These are phyloP conservation scores for Trametes versicolor DNA, from an alignment of 1,284 basidiomycete genomes.

Conservation along the genomic window DNA sequence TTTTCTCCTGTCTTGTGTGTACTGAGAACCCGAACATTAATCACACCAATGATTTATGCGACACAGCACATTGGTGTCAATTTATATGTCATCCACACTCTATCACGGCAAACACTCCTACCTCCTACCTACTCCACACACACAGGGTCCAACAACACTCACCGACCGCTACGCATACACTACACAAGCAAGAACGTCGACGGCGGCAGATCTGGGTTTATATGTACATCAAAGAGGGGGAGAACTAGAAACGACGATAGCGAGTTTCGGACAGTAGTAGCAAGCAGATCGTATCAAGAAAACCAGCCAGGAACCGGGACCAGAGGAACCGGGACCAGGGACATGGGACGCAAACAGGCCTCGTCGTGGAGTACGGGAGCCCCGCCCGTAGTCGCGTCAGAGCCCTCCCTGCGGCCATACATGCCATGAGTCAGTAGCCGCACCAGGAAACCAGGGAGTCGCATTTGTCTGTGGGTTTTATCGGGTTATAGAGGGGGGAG, in stretches of 20 bases:
- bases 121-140: not conserved
- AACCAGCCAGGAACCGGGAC: not conserved
- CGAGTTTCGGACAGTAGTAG: not conserved
- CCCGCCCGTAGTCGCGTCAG: not conserved
- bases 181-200: slow-evolving; percentile 9
- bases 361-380: not conserved
- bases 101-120: not conserved
- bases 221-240: slow-evolving; percentile 16
- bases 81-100: slow-evolving; percentile 8
- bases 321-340: not conserved
- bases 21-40: no score
- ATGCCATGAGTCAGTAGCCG: not conserved
- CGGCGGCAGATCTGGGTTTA: slow-evolving; percentile 17
- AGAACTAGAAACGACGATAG: not conserved
- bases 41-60: slow-evolving; percentile 5
- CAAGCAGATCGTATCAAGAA: not conserved
- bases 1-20: not conserved
- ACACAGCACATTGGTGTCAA: slow-evolving; percentile 17
- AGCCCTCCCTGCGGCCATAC: not conserved
- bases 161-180: slow-evolving; percentile 3
- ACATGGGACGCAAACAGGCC: not conserved
- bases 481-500: not conserved
- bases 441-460: not conserved
- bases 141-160: not conserved
- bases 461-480: not conserved